phyloP scores from a whole-genome alignment of 2,329 filamentous ascomycete genomes.

The Macrophomina pseudophaseolina region DNA sequence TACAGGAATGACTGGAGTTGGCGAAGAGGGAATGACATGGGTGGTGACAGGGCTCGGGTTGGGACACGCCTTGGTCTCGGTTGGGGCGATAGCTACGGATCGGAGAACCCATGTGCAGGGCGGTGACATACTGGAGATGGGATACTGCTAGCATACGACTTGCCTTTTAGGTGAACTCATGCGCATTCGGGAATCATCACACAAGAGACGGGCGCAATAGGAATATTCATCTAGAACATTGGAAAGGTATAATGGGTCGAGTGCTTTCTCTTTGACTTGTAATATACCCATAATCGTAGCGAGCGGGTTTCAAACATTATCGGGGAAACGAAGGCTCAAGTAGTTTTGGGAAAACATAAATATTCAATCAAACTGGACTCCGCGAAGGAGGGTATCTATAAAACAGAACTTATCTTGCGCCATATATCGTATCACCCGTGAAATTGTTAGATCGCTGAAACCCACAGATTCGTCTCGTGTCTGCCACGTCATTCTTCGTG shows the following conservation, averaged over 20 bases:
- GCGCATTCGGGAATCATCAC: neutral
- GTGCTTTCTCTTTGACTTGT: neutral
- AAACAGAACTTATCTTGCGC: neutral
- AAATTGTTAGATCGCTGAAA: neutral
- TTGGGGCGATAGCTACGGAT: too few relatives aligned
- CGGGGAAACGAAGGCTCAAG: neutral
- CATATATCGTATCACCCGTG: neutral
- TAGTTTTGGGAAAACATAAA: neutral
- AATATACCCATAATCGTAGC: neutral
- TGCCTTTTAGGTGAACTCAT: neutral
- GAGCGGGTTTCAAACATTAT: neutral
- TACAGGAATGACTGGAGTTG: neutral
- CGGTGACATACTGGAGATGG: too few relatives aligned
- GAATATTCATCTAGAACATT: neutral
- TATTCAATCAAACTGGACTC: conserved; percentile 3
- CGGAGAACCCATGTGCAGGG: too few relatives aligned
- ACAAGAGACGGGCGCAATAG: neutral
- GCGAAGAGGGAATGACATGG: too few relatives aligned
- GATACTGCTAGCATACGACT: neutral
- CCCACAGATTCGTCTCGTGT: neutral
- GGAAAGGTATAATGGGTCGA: neutral
- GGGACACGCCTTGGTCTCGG: too few relatives aligned
- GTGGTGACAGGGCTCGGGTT: too few relatives aligned
- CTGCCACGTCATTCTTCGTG: neutral
- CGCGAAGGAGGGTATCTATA: conserved; percentile 20